phyloP scores from a whole-genome alignment of 495 filamentous ascomycete genomes.

The Jackrogersella minutella region DNA sequence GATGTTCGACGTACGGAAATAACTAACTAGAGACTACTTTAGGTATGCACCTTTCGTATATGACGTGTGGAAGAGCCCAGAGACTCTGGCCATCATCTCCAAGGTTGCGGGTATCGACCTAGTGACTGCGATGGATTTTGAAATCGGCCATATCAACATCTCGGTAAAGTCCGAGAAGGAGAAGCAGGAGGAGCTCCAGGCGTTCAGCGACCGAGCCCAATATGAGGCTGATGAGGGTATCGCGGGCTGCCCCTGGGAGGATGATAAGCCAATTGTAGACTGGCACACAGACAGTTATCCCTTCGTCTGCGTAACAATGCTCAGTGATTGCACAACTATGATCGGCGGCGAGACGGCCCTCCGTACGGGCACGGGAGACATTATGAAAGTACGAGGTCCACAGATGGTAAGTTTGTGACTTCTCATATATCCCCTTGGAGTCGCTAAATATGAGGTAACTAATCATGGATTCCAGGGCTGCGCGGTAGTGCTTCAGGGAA shows the following conservation, averaged over 20 bases:
- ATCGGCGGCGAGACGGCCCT: conserved; percentile 76
- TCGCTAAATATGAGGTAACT: not conserved
- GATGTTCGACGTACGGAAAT: not conserved
- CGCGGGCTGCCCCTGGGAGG: conserved; percentile 56
- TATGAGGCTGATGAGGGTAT: conserved; percentile 51
- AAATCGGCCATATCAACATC: conserved; percentile 78
- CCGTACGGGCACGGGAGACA: conserved; percentile 65
- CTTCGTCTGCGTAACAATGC: conserved; percentile 80
- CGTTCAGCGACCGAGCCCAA: conserved; percentile 46
- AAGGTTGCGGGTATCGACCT: conserved; percentile 78
- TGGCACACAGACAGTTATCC: conserved; percentile 82
- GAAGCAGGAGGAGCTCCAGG: conserved; percentile 46
- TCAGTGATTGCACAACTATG: conserved; percentile 75
- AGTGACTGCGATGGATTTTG: conserved; percentile 73
- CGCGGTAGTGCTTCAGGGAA: conserved; percentile 73
- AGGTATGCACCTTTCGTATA: conserved; percentile 65
- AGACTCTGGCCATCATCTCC: conserved; percentile 70
- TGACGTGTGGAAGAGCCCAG: conserved; percentile 73
- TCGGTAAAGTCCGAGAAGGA: conserved; percentile 64
- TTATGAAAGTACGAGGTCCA: conserved; percentile 74
- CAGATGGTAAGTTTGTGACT: conserved; percentile 60
- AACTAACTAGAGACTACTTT: conserved; percentile 22
- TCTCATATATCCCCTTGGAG: not conserved
- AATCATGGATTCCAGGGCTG: conserved; percentile 59
- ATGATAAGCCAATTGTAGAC: conserved; percentile 69